These are phyloP conservation scores for Catharanthus roseus DNA, from an alignment of 257 asterid species.

Conservation along the genomic window DNA sequence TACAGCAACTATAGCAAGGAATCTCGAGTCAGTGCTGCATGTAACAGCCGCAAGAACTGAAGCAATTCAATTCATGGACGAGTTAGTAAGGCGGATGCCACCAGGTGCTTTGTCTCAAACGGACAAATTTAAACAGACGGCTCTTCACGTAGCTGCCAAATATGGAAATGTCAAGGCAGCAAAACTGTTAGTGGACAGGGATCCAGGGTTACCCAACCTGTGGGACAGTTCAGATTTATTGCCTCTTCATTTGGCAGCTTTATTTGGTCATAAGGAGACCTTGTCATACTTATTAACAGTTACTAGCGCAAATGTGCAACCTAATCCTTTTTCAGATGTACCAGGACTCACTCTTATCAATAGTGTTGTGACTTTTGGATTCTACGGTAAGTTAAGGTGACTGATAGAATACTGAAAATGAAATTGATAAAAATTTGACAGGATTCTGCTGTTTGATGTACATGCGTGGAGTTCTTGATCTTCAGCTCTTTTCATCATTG, in stretches of 20 bases:
- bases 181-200: conserved; percentile 20
- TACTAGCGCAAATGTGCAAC: conserved; percentile 23
- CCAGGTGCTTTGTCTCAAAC: conserved; percentile 16
- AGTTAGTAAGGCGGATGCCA: conserved; percentile 26
- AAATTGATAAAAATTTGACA: not conserved
- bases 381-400: conserved; percentile 31
- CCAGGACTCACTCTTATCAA: conserved; percentile 29
- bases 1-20: conserved; percentile 22
- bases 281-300: conserved; percentile 26
- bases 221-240: conserved; percentile 17
- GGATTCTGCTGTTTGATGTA: too few relatives aligned
- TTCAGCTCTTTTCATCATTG: conserved; percentile 1
- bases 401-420: not conserved
- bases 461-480: conserved; percentile 1
- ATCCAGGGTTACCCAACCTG: conserved; percentile 25
- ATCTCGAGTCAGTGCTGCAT: conserved; percentile 27
- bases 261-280: conserved; percentile 29
- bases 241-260: conserved; percentile 41
- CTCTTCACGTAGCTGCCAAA: conserved; percentile 30
- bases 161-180: conserved; percentile 28
- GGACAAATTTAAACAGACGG: conserved; percentile 26
- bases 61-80: conserved; percentile 15
- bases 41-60: conserved; percentile 31
- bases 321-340: conserved; percentile 24
- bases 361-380: conserved; percentile 22